Evolutionary conservation across 768 basidiomycete species (phyloP), one percentile per base, ranked within the genome.

Genomic region (Postia placenta): DNA sequence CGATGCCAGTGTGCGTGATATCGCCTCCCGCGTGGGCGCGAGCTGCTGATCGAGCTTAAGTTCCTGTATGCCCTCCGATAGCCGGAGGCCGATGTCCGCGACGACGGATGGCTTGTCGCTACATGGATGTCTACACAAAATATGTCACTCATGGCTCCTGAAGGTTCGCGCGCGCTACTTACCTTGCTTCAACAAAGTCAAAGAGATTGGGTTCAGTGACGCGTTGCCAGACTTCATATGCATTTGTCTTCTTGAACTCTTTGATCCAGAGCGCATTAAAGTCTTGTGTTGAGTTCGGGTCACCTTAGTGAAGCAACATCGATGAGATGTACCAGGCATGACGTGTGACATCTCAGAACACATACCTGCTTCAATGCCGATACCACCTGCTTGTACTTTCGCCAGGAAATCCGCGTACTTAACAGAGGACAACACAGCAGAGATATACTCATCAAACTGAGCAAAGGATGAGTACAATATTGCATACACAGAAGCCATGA

Each of bases 101-200:
- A 97, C 87, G 1, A 90, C 82, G 12, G 88, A 87, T 0, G 89
- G 87, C 61, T 89, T 91, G 56, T 91, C 90, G 50, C 84, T 89
- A 64, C 94, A 96, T 33, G 95, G 95, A 66, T 98, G 95, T 42
- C 93, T 93, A 50, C 12, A 27, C 15, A 35, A 28, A 46, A 12
- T 7, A 22, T 19, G 20, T 6, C 20, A 5, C 33, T 9, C 33
- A 9, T n/a, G 11, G n/a, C 33, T 9, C 33, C 11, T n/a, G 7
- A 2, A 45, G 33, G 50, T 49, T n/a, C n/a, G 50, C 4, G 33
- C 38, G 35, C 43, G 36, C n/a, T 14, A 62, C 71, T 23, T 52
- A 92, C 92, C 89, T 75, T 28, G 95, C 89, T 64, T 99, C 96
- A 47, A 95, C 79, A 42, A 98, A 89, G 62, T 99, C 96, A 61